Evolutionary conservation across 805 yeast genomes (phyloP).

Genomic region (Phaffomyces antillensis): DNA sequence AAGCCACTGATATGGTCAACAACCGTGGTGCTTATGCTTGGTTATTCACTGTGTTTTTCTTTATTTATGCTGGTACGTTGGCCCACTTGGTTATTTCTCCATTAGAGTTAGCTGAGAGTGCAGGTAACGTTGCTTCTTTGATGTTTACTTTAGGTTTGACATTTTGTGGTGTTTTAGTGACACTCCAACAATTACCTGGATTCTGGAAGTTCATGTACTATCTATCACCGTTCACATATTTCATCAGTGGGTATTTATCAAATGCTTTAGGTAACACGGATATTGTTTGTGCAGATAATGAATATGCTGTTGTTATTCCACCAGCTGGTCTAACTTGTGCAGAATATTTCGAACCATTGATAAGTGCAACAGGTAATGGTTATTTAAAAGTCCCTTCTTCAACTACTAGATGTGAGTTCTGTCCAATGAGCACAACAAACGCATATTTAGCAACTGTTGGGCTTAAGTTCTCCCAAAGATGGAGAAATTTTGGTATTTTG

Average conservation of each 20-base stretch:
- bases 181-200: constrained; percentile 48
- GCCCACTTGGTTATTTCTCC: constrained; percentile 55
- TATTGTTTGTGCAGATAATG: constrained; percentile 41
- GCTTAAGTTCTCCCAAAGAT: constrained; percentile 39
- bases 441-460: constrained; percentile 41
- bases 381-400: constrained; percentile 4
- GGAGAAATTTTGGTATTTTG: constrained; percentile 61
- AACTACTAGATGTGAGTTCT: constrained; percentile 53
- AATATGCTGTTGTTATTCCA: constrained; percentile 42
- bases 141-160: constrained; percentile 54
- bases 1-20: constrained; percentile 42
- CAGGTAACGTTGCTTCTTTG: constrained; percentile 51
- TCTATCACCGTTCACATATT: constrained; percentile 59
- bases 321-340: constrained; percentile 52
- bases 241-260: constrained; percentile 46
- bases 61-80: constrained; percentile 43
- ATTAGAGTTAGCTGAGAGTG: constrained; percentile 50
- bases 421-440: constrained; percentile 51
- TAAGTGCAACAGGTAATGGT: constrained; percentile 23
- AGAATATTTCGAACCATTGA: constrained; percentile 36
- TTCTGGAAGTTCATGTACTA: constrained; percentile 78
- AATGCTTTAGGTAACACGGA: constrained; percentile 44
- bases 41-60: constrained; percentile 42
- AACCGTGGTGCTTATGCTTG: constrained; percentile 48
- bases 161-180: constrained; percentile 71